Evolutionary conservation across 2,329 filamentous ascomycete genomes (phyloP), one percentile per base, ranked within the genome.

Genomic region (Botrytis fragariae): DNA sequence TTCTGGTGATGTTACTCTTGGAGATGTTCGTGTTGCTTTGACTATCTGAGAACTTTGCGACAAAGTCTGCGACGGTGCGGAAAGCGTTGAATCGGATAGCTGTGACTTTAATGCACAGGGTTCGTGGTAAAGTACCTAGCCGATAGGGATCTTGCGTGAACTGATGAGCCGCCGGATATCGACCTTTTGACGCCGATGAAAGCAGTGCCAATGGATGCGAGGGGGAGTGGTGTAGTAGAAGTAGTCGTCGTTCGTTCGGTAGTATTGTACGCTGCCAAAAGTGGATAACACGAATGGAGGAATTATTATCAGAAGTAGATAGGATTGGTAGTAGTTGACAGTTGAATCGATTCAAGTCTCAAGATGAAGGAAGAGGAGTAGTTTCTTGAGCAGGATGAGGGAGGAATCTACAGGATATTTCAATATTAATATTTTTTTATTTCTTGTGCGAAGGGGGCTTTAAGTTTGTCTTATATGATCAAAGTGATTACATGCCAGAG

Each of bases 381-480:
- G 32, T 37, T 54, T 68, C 45, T 54, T 20, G 64, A 69, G 72
- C 57, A 61, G 63, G 64, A 63, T 70, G 72, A 57, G 25, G 61
- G 65, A 65, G 73, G 64, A 67, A 74, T 73, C 70, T 73, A 75
- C 44, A 73, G 60, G 61, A 75, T 68, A 73, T 61, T 61, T 71
- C 69, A 67, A 70, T 71, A 74, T 71, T 69, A 76, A 74, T 72
- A 75, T 69, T 75, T 74, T 60, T 57, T 37, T 73, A 63, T 42
- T 61, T 61, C 62, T 67, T 67, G 69, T 76, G 74, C 65, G 76
- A 77, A 78, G 77, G 79, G 77, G 71, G 76, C 73, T 75, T 73
- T 57, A 64, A 42, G 51, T 70, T 69, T 78, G 74, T 80, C 78
- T 80, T 79, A 80, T 79, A 79, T 75, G 75, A 78, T 73, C 69